A percentile compares a stretch with the other conserved stretches of the same genome.
Conservation (phyloP, 2,329 filamentous ascomycete genomes). For the Fusarium miscanthi region DNA sequence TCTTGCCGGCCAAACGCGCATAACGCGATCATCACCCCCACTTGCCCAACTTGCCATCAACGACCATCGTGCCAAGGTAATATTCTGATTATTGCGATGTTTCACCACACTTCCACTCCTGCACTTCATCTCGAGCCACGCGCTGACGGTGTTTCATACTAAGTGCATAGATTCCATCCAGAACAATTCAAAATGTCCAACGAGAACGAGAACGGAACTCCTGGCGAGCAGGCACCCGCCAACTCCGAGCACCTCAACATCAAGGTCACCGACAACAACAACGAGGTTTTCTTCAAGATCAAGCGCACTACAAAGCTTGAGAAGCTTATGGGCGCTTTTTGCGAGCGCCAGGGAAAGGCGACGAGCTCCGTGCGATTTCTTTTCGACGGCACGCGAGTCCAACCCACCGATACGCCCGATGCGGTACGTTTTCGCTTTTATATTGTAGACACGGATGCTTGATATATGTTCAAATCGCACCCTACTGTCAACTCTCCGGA, state of each 20-base stretch:
- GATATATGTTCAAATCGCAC: background rate
- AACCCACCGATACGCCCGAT: conserved; percentile 89
- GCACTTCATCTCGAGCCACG: conserved; percentile 5
- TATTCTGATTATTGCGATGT: conserved; percentile 6
- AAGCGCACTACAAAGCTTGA: conserved; percentile 95
- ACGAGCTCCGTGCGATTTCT: conserved; percentile 88
- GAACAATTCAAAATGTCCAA: conserved; percentile 57
- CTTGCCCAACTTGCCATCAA: conserved; percentile 10
- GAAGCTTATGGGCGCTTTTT: conserved; percentile 99
- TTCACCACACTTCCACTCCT: conserved; percentile 15
- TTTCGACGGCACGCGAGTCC: conserved; percentile 94
- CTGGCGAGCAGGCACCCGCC: conserved; percentile 58
- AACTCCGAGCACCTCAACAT: conserved; percentile 92
- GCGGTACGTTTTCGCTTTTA: conserved; percentile 70
- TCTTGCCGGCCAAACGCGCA: background rate
- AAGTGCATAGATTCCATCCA: conserved; percentile 1
- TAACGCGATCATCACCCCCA: conserved; percentile 23
- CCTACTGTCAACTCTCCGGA: background rate
- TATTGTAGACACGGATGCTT: background rate
- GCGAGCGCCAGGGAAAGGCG: conserved; percentile 93
- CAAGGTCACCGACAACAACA: conserved; percentile 99
- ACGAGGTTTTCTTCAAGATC: conserved; percentile 99
- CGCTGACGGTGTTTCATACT: conserved; percentile 25
- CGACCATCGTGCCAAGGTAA: conserved; percentile 27
- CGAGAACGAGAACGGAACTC: conserved; percentile 61